Conservation (phyloP, 2,329 filamentous ascomycete genomes). For the Cryphonectria radicalis region DNA sequence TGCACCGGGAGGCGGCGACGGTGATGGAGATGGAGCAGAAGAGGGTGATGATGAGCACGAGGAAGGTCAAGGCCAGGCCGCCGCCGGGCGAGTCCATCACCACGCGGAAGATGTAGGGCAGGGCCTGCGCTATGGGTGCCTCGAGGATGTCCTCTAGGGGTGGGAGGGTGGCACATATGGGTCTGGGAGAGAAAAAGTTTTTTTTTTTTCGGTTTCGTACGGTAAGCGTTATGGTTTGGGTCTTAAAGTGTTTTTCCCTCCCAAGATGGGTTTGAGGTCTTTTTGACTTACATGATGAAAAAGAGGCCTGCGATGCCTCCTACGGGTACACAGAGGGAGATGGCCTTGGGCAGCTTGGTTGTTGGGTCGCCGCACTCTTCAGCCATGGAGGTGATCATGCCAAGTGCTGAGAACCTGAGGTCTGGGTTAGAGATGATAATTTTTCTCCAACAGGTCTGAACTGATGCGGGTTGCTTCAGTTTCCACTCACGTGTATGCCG, state of each 20-base stretch:
- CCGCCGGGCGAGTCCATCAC: conserved; percentile 56
- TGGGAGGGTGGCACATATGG: conserved; percentile 52
- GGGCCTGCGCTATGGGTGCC: conserved; percentile 56
- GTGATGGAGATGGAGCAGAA: conserved; percentile 69
- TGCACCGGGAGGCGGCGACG: conserved; percentile 68
- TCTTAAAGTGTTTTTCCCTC: not conserved
- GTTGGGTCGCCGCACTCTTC: conserved; percentile 61
- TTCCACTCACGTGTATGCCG: conserved; percentile 52
- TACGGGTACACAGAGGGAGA: conserved; percentile 56
- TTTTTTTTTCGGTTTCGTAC: not conserved
- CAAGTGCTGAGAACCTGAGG: conserved; percentile 57
- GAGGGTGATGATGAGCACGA: conserved; percentile 59
- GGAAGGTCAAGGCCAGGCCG: conserved; percentile 54
- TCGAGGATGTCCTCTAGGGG: conserved; percentile 47
- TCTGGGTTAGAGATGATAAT: not conserved
- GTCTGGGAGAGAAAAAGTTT: conserved; percentile 41
- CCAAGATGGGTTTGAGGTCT: too few species aligned
- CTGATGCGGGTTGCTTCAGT: too few species aligned
- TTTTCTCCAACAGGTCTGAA: not conserved
- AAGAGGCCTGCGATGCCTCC: conserved; percentile 58
- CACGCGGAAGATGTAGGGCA: conserved; percentile 56
- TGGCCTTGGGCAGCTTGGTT: conserved; percentile 55
- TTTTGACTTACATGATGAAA: conserved; percentile 41
- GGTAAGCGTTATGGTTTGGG: not conserved
- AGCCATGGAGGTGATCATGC: conserved; percentile 67